phyloP scores from a whole-genome alignment of 345 rosid genomes.

The Viola odorata region DNA sequence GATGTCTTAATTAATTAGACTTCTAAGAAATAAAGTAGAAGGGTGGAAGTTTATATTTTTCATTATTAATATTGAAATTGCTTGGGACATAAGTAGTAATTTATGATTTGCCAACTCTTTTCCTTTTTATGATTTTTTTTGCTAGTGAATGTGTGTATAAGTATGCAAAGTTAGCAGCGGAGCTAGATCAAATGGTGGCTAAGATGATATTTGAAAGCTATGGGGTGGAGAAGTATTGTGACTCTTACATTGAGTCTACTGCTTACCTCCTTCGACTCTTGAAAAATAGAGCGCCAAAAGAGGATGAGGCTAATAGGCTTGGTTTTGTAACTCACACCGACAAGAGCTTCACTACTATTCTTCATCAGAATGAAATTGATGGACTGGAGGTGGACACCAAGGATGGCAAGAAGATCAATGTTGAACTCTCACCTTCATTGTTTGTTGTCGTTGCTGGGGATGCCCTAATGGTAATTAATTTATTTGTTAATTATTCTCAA shows the following conservation, averaged over 20 bases:
- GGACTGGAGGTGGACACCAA: conserved; percentile 47
- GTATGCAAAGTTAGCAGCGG: conserved; percentile 37
- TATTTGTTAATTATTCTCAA: not conserved
- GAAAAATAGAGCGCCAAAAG: conserved; percentile 35
- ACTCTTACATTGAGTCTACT: conserved; percentile 32
- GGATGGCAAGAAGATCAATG: conserved; percentile 39
- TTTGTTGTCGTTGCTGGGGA: conserved; percentile 55
- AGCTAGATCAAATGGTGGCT: conserved; percentile 40
- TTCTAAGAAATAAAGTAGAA: no score
- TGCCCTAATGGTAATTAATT: conserved; percentile 42
- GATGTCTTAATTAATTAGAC: no score
- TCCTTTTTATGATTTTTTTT: not conserved
- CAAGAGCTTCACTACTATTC: conserved; percentile 49
- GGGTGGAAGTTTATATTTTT: no score
- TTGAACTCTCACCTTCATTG: conserved; percentile 43
- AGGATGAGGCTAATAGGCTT: conserved; percentile 29
- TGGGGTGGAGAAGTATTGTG: conserved; percentile 34
- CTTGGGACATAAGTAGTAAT: no score
- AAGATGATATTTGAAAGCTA: conserved; percentile 64
- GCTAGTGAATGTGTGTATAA: conserved; percentile 18
- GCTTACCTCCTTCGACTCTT: conserved; percentile 43
- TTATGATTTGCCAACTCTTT: not conserved
- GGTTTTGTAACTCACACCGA: conserved; percentile 52
- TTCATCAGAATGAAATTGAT: conserved; percentile 49
- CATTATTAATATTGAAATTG: no score